Conservation (phyloP, 306 rosid genomes). For the Fragaria ananassa region DNA sequence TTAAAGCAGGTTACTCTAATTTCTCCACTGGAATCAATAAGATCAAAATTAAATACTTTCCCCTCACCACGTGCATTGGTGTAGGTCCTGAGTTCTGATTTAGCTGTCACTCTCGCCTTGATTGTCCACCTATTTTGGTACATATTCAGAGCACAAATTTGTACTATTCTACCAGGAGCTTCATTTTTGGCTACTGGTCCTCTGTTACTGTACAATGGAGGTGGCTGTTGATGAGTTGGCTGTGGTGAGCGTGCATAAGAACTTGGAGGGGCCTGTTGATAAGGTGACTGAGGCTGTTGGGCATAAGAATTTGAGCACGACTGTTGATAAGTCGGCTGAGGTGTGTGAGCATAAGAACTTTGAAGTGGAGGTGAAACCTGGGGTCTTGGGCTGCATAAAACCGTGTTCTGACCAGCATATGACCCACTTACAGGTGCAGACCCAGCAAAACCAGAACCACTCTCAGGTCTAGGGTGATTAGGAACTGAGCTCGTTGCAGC, state of each 20-base stretch:
- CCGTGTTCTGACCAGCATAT: conserved; percentile 51
- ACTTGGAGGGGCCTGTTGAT: conserved; percentile 56
- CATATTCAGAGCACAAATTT: conserved; percentile 73
- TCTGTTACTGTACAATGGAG: conserved; percentile 63
- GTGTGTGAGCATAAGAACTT: conserved; percentile 19
- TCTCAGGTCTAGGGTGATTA: conserved; percentile 23
- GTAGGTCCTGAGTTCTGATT: conserved; percentile 68
- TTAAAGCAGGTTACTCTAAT: conserved; percentile 90
- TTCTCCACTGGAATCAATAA: conserved; percentile 84
- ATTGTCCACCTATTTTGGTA: conserved; percentile 77
- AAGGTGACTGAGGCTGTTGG: conserved; percentile 50
- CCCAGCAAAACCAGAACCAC: conserved; percentile 33
- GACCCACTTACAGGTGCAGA: conserved; percentile 39
- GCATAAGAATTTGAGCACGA: conserved; percentile 40
- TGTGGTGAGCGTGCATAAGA: conserved; percentile 46
- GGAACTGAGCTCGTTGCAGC: conserved; percentile 37
- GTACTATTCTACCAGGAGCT: conserved; percentile 69
- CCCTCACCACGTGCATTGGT: conserved; percentile 81
- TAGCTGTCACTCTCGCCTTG: conserved; percentile 87
- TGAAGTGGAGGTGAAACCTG: conserved; percentile 45
- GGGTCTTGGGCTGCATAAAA: conserved; percentile 39
- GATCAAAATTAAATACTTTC: conserved; percentile 88
- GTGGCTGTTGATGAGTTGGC: conserved; percentile 54
- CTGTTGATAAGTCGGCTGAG: conserved; percentile 11
- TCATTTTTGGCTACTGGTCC: conserved; percentile 73